Percentiles rank a stretch among this genome's conserved stretches.
Conservation (phyloP, 805 yeast genomes). For the Candida ovalis region DNA sequence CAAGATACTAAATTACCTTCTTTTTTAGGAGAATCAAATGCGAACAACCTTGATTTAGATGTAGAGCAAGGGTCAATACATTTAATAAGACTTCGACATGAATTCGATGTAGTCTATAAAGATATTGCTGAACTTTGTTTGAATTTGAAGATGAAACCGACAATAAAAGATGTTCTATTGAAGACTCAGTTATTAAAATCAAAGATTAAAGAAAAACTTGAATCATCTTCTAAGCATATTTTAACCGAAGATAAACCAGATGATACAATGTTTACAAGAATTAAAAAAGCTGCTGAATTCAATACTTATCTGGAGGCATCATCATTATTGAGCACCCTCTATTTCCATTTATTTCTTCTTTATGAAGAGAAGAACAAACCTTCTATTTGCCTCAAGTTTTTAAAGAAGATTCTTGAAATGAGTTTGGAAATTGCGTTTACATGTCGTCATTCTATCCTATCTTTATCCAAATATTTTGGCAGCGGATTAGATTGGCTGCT, state of each 20-base stretch:
- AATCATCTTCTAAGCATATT: conserved; percentile 22
- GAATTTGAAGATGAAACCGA: conserved; percentile 32
- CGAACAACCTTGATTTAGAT: conserved; percentile 32
- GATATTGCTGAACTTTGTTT: conserved; percentile 30
- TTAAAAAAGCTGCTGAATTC: conserved; percentile 18
- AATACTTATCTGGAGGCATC: conserved; percentile 16
- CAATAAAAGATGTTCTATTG: conserved; percentile 33
- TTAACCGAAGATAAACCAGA: conserved; percentile 13
- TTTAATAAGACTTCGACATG: conserved; percentile 29
- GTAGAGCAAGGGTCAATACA: conserved; percentile 36
- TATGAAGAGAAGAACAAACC: conserved; percentile 32
- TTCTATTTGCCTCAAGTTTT: conserved; percentile 33
- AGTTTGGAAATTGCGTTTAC: conserved; percentile 33
- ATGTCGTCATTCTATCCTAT: conserved; percentile 30
- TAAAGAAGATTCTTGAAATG: conserved; percentile 29
- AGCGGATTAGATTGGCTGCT: conserved; percentile 37
- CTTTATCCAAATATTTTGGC: conserved; percentile 37
- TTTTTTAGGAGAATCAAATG: conserved; percentile 27
- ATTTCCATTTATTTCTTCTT: conserved; percentile 36
- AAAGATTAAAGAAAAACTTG: conserved; percentile 16
- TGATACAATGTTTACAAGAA: conserved; percentile 10
- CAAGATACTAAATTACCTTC: conserved; percentile 43
- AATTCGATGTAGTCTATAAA: conserved; percentile 30
- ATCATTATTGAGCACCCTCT: conserved; percentile 28
- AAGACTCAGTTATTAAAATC: conserved; percentile 35